Percentiles rank a stretch among this genome's conserved stretches.
These are phyloP conservation scores for Colletotrichum gigasporum DNA, from an alignment of 2,329 filamentous ascomycete species.

Conservation along the genomic window DNA sequence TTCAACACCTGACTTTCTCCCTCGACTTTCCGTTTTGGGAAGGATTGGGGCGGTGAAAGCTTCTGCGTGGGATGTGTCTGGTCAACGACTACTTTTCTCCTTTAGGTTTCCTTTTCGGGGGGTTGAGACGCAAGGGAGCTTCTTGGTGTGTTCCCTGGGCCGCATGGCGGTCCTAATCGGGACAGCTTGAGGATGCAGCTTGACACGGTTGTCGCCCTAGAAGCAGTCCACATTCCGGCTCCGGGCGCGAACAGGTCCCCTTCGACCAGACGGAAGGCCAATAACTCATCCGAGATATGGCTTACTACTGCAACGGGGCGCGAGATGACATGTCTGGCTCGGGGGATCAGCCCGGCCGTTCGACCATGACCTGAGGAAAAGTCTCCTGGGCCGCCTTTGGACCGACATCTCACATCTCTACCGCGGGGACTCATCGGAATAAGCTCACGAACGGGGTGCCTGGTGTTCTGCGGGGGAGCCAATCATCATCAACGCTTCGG, in stretches of 20 bases:
- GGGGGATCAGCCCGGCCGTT: not conserved
- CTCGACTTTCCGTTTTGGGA: not conserved
- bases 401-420: not conserved
- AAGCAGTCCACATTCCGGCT: slow-evolving; percentile 7
- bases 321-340: slow-evolving; percentile 19
- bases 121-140: slow-evolving; percentile 16
- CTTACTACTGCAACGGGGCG: not conserved
- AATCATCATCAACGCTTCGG: slow-evolving; percentile 2
- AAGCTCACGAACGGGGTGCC: slow-evolving; percentile 14
- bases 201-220: not conserved
- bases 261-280: not conserved
- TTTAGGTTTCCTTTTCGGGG: slow-evolving; percentile 11
- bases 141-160: slow-evolving; percentile 6
- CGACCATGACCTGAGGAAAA: not conserved
- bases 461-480: not conserved
- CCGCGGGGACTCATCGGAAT: not conserved
- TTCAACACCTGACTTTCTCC: slow-evolving; percentile 13
- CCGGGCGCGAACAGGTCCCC: not conserved
- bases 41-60: not conserved
- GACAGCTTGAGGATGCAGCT: not conserved
- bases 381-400: not conserved
- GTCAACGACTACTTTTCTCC: slow-evolving; percentile 23
- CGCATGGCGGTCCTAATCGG: slow-evolving; percentile 21
- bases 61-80: slow-evolving; percentile 14
- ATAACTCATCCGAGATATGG: slow-evolving; percentile 4